Conservation (phyloP, 2,329 filamentous ascomycete genomes). For the Decorospora gaudefroyi region DNA sequence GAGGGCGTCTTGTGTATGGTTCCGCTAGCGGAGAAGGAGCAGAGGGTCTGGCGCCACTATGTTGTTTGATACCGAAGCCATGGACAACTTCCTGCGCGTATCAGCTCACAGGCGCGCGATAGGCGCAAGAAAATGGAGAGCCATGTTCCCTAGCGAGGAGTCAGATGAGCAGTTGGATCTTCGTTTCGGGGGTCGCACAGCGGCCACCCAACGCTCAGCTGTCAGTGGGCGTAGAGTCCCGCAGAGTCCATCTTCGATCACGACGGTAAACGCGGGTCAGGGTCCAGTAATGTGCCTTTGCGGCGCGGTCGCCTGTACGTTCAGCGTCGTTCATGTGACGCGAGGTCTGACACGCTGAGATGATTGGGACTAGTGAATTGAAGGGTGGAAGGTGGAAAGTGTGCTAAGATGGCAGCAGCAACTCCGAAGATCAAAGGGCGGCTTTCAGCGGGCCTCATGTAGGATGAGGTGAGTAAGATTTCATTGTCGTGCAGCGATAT, state of each 20-base stretch:
- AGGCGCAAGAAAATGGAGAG: constrained; percentile 24
- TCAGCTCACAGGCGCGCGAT: constrained; percentile 20
- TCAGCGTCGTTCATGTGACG: constrained; percentile 25
- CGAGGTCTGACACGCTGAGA: constrained; percentile 15
- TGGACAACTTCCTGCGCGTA: constrained; percentile 19
- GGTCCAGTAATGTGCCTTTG: constrained; percentile 18
- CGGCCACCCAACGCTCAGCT: too few species aligned
- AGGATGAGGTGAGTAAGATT: constrained; percentile 9
- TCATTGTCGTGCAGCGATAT: constrained; percentile 25
- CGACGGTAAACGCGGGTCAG: constrained; percentile 27
- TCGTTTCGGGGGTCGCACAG: not conserved
- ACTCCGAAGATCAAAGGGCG: not conserved
- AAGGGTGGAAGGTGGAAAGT: too few species aligned
- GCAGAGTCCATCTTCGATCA: constrained; percentile 13
- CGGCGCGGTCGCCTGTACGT: constrained; percentile 23
- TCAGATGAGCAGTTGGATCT: constrained; percentile 19
- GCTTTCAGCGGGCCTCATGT: too few species aligned
- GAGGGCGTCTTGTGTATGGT: constrained; percentile 20
- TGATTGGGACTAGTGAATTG: not conserved
- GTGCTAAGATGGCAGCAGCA: constrained; percentile 1
- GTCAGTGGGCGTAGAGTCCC: too few species aligned
- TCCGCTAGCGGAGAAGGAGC: constrained; percentile 28
- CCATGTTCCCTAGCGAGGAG: constrained; percentile 9
- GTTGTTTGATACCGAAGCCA: constrained; percentile 29
- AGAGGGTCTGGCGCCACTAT: constrained; percentile 25